These are phyloP conservation scores for Solanum hybrid DNA, from an alignment of 305 asterid species.

Conservation along the genomic window DNA sequence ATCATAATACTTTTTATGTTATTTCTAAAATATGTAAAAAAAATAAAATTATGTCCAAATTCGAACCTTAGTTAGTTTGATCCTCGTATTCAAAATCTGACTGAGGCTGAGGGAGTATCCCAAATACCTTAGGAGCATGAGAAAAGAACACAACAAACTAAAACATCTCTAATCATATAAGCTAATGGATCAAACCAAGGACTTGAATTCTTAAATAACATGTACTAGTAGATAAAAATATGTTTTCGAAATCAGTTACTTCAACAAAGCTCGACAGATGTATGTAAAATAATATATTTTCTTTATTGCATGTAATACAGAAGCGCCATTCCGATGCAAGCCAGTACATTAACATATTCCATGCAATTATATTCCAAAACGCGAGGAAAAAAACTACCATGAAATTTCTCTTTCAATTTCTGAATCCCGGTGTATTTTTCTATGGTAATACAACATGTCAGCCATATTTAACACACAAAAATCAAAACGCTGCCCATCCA, in stretches of 20 bases:
- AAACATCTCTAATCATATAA: neutral
- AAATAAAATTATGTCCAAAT: neutral
- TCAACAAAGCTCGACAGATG: neutral
- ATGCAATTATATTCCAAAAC: constrained; percentile 10
- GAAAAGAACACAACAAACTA: neutral
- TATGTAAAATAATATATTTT: neutral
- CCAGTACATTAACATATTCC: constrained; percentile 5
- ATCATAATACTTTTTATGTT: neutral
- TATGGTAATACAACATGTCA: constrained; percentile 26
- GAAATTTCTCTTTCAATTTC: neutral
- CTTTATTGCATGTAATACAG: neutral
- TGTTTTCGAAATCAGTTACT: neutral
- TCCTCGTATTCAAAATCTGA: neutral
- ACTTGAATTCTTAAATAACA: neutral
- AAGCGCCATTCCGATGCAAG: neutral
- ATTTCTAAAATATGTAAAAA: neutral
- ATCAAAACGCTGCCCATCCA: constrained; percentile 95
- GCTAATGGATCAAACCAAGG: neutral
- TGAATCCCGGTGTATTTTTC: neutral
- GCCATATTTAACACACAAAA: constrained; percentile 2
- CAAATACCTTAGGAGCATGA: neutral
- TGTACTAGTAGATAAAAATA: neutral
- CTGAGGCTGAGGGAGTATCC: neutral
- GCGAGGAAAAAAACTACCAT: neutral
- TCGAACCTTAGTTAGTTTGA: neutral